Conservation (phyloP, 306 rosid species). For the Glycine latifolia region DNA sequence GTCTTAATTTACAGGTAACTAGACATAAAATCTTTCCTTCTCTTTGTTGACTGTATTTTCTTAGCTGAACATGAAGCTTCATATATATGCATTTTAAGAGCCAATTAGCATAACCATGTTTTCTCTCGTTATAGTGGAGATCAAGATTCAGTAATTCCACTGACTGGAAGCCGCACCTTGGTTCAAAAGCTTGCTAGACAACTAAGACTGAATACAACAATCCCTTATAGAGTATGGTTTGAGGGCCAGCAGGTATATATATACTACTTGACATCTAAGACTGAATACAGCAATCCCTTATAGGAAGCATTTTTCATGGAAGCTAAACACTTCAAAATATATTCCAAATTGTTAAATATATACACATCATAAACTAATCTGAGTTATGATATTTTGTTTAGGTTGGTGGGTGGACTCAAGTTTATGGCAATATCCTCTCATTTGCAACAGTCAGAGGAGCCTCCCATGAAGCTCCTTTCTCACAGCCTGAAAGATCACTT, state of each 20-base stretch:
- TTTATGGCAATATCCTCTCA: slow-evolving; percentile 76
- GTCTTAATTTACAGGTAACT: slow-evolving; percentile 86
- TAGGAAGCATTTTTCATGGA: slow-evolving; percentile 12
- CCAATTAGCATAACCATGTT: slow-evolving; percentile 17
- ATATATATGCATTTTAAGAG: background rate
- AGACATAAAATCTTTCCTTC: background rate
- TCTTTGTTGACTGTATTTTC: background rate
- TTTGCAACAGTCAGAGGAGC: slow-evolving; percentile 95
- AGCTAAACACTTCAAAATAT: background rate
- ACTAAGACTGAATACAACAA: slow-evolving; percentile 70
- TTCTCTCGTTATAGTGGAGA: slow-evolving; percentile 68
- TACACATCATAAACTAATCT: slow-evolving; percentile 20
- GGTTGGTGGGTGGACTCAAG: slow-evolving; percentile 99
- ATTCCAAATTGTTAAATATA: background rate
- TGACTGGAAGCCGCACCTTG: slow-evolving; percentile 82
- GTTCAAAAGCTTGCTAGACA: slow-evolving; percentile 72
- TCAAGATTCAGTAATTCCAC: slow-evolving; percentile 94
- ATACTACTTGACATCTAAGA: background rate
- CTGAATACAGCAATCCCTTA: no score
- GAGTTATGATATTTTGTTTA: slow-evolving; percentile 36
- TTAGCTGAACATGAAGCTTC: slow-evolving; percentile 1
- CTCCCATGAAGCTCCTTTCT: slow-evolving; percentile 96
- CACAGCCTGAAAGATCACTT: slow-evolving; percentile 92
- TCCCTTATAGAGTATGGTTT: slow-evolving; percentile 91
- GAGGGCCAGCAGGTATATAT: slow-evolving; percentile 75